Conservation (phyloP, 257 asterid species). For the Paulownia fortunei region DNA sequence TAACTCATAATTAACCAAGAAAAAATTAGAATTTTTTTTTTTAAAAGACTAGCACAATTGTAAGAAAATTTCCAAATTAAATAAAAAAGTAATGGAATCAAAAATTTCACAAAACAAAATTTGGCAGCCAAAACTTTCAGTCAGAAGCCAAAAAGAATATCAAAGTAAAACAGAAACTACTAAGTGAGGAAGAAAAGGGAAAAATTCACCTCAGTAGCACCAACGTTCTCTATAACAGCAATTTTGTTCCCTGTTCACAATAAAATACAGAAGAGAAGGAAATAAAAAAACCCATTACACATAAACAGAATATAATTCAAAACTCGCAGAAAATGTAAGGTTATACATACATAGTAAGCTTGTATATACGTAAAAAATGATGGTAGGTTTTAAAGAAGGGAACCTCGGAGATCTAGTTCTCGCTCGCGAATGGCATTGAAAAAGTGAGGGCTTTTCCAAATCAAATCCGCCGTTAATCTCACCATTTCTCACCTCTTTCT, state of each 20-base stretch:
- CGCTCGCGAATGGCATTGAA: constrained; percentile 97
- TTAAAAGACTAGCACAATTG: neutral
- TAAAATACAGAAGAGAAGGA: neutral
- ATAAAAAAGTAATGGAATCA: neutral
- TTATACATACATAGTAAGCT: neutral
- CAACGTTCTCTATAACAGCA: constrained; percentile 89
- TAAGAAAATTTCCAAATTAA: neutral
- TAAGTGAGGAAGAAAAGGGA: neutral
- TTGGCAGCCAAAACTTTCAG: neutral
- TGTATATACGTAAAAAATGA: neutral
- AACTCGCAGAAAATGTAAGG: neutral
- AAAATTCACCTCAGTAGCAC: constrained; percentile 88
- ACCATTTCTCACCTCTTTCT: constrained; percentile 56
- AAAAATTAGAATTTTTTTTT: neutral
- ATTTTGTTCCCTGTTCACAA: constrained; percentile 77
- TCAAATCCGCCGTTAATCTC: constrained; percentile 86
- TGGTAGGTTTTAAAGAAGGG: constrained; percentile 38
- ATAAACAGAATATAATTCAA: neutral
- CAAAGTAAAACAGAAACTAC: neutral
- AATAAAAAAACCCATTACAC: neutral
- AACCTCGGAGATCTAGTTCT: constrained; percentile 96
- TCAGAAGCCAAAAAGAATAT: neutral
- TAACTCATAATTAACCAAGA: constrained; percentile 17
- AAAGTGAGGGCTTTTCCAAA: constrained; percentile 96
- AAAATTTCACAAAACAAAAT: neutral